Evolutionary conservation across 495 filamentous ascomycete genomes (phyloP), one percentile per base, ranked within the genome.

Genomic region (Articulospora tetracladia): DNA sequence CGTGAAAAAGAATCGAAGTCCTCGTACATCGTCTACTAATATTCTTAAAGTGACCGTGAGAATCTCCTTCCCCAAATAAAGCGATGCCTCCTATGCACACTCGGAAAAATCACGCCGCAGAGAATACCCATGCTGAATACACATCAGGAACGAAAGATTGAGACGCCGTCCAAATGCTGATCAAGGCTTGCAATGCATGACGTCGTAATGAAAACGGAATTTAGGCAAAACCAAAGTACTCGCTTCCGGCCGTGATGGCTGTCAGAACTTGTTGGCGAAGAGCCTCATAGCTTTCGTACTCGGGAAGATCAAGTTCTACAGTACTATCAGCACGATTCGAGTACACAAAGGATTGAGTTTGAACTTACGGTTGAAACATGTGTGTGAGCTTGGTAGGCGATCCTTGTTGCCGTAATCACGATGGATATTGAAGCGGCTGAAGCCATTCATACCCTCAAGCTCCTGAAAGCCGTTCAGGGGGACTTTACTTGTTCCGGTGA

Each of bases 401-500:
- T 98, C 93, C 75, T 97, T 98, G 81, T 89, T 96, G 61, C 94
- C 94, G 74, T 97, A 98, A 72, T 98, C 95, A 53, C 94, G 89
- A 71, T 99, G 94, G 66, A 99, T 97, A 74, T 97, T 99, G 86
- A 99, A 99, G 62, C 88, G 85, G 73, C 88, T 95, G 76, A 99
- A 88, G 47, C 94, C 94, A 71, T 99, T 98, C 94, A 99, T 99
- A 62, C 94, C 94, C 75, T 99, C 94, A 23, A 99, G 84, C 73
- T 99, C 93, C 76, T 94, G 97, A 82, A 99, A 99, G 25, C 94
- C 94, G 67, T 99, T 99, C 48, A 99, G 86, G 46, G 94, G 94
- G 24, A 99, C 94, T 77, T 99, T 99, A 75, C 90, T 94, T 13
- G 94, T 99, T 66, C 94, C 94, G 0, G 94, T 99, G 61, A 98